Base-by-base conservation (phyloP, 345 rosid species). In the Pseudoturritis turrita region DNA sequence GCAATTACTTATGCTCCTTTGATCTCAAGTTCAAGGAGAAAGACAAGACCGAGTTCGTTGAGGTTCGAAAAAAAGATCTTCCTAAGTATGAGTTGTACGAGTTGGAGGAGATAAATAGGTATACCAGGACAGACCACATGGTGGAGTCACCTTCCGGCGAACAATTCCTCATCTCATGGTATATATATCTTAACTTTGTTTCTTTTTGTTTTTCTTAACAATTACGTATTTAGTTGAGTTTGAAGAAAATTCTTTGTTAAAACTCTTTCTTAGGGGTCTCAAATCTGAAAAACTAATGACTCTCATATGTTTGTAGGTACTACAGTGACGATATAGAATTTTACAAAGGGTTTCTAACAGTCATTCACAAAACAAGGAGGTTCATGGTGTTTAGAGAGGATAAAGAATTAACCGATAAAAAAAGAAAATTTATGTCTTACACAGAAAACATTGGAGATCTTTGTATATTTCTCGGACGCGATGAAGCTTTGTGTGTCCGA, bases 371-470 rank as follows among this genome's bases (percentile, higher is more conserved):
- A 55, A 59, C 64, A 13, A 37, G 23, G 10, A 26, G 5, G 47
- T 59, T 59, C 46, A 59, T 59, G 29, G 64, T 59, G 29, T 59
- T 5, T 28, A 59, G 18, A 59, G 41, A 18, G 12, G 17, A 58
- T 11, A 18, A 22, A 58, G 4, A 4, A 53, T 53, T 17, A 31
- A 14, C 39, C 7, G 36, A 29, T 4, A 17, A 33, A 15, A 54
- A 17, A 29, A 8, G 10, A 3, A 12, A 51, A 25, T 25, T 7
- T 4, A 25, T 51, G 57, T 14, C 18, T 7, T 52, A 58, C 31
- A 59, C 18, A 37, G 64, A 59, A 39, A 19, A 59, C 47, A 59
- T 39, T 36, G 64, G 64, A 40, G 47, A 59, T 22, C 17, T 59
- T 25, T 59, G 31, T 10, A 59, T 37, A 10, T 22, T 59, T 13